A percentile compares a stretch with the other conserved stretches of the same genome.
Conservation (phyloP, 192 early-diverging fungal species). For the Thamnidium elegans region DNA sequence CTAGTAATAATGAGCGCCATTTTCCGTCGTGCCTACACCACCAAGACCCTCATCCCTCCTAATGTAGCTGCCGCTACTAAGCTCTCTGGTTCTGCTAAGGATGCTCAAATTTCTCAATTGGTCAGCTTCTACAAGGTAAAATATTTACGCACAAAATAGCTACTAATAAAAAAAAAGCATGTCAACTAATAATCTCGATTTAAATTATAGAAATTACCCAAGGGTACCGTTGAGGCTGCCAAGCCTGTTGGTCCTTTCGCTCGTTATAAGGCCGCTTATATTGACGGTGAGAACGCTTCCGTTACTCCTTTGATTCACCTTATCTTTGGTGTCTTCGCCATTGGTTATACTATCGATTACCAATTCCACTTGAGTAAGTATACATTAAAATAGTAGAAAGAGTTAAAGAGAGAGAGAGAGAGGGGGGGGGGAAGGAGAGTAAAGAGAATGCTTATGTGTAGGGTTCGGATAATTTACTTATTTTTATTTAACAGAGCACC, state of each 20-base stretch:
- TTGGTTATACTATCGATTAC: slow-evolving; percentile 74
- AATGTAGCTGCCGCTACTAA: slow-evolving; percentile 68
- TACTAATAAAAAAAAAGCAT: not conserved
- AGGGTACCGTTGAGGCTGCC: slow-evolving; percentile 54
- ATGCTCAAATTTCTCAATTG: slow-evolving; percentile 57
- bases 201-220: slow-evolving; percentile 57
- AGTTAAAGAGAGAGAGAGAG: not conserved
- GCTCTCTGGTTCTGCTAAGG: slow-evolving; percentile 53
- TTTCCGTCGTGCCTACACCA: slow-evolving; percentile 43
- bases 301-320: slow-evolving; percentile 63
- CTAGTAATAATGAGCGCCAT: slow-evolving; percentile 30
- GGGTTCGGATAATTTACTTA: not conserved
- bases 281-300: slow-evolving; percentile 68
- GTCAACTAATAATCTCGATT: not conserved
- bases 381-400: not conserved
- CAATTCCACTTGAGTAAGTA: slow-evolving; percentile 72
- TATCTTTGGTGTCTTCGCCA: slow-evolving; percentile 56
- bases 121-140: slow-evolving; percentile 67
- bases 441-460: not conserved
- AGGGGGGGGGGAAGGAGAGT: too few species aligned
- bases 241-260: slow-evolving; percentile 53
- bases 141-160: not conserved
- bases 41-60: slow-evolving; percentile 66
- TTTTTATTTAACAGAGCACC: slow-evolving; percentile 50
- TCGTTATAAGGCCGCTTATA: slow-evolving; percentile 70